phyloP scores from a whole-genome alignment of 2,329 filamentous ascomycete genomes.

The Alternaria tenuissima region DNA sequence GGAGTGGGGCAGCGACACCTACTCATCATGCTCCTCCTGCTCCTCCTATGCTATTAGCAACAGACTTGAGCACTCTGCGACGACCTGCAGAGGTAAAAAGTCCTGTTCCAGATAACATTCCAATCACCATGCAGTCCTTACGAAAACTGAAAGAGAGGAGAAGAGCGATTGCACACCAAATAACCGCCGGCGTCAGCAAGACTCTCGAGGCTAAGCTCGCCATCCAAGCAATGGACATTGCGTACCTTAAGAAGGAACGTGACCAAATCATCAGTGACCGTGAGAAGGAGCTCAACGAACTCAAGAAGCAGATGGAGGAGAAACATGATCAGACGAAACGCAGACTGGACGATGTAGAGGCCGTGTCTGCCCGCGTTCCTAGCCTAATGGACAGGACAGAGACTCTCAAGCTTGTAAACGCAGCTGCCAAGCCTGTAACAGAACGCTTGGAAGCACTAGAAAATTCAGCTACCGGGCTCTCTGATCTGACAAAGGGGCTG shows the following conservation, averaged over 20 bases:
- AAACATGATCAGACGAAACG: background rate
- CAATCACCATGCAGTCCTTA: constrained; percentile 13
- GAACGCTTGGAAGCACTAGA: constrained; percentile 1
- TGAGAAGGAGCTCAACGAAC: background rate
- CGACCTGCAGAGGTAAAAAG: background rate
- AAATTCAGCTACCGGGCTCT: background rate
- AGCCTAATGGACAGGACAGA: background rate
- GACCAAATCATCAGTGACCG: constrained; percentile 3
- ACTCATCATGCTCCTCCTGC: constrained; percentile 26
- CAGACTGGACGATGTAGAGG: background rate
- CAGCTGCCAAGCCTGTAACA: background rate
- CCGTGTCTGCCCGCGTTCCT: background rate
- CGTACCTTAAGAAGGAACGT: constrained; percentile 13
- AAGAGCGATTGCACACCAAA: constrained; percentile 9
- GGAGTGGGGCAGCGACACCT: constrained; percentile 32
- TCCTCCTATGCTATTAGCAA: constrained; percentile 32
- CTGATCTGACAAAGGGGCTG: background rate
- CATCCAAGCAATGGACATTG: constrained; percentile 13
- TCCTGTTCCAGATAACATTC: background rate
- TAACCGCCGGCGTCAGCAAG: background rate
- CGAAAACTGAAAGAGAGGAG: constrained; percentile 13
- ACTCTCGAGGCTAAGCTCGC: constrained; percentile 3
- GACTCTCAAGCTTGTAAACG: background rate
- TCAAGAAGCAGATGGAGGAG: background rate
- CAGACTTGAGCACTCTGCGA: background rate